Evolutionary conservation across 305 asterid species (phyloP).

Genomic region (Fraxinus nigra): DNA sequence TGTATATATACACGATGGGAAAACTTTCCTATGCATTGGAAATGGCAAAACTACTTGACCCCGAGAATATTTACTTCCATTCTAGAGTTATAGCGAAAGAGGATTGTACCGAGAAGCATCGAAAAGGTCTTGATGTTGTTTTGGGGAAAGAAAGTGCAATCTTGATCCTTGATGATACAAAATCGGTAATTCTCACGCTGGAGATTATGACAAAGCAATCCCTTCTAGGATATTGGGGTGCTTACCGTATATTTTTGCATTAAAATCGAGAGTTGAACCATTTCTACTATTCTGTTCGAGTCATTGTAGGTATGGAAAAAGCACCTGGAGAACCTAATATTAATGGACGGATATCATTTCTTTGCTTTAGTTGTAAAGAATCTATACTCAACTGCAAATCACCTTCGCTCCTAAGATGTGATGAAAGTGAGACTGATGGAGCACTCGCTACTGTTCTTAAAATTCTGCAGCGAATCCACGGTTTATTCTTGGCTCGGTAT

Average conservation of each 20-base stretch:
- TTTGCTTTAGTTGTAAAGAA: conserved; percentile 40
- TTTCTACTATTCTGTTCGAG: background rate
- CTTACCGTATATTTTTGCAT: background rate
- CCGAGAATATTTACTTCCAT: conserved; percentile 56
- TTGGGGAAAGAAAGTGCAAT: conserved; percentile 51
- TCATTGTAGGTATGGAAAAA: background rate
- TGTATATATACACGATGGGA: conserved; percentile 89
- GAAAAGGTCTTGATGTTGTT: conserved; percentile 62
- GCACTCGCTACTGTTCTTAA: conserved; percentile 32
- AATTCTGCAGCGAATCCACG: conserved; percentile 14
- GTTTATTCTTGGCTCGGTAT: conserved; percentile 21
- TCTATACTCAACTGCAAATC: conserved; percentile 30
- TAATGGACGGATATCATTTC: conserved; percentile 44
- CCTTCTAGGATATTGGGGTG: background rate
- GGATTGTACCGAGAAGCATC: conserved; percentile 73
- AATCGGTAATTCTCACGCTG: conserved; percentile 24
- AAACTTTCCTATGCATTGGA: conserved; percentile 82
- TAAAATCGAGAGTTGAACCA: background rate
- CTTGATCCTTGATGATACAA: conserved; percentile 48
- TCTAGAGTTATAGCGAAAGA: conserved; percentile 83
- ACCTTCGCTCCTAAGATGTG: conserved; percentile 24
- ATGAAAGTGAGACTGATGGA: conserved; percentile 44
- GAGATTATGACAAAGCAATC: background rate
- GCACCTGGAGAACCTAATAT: conserved; percentile 22
- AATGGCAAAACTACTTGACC: conserved; percentile 85